Evolutionary conservation across 2,329 filamentous ascomycete species (phyloP), one percentile per base, ranked within the genome.

Genomic region (Alternaria sp.): DNA sequence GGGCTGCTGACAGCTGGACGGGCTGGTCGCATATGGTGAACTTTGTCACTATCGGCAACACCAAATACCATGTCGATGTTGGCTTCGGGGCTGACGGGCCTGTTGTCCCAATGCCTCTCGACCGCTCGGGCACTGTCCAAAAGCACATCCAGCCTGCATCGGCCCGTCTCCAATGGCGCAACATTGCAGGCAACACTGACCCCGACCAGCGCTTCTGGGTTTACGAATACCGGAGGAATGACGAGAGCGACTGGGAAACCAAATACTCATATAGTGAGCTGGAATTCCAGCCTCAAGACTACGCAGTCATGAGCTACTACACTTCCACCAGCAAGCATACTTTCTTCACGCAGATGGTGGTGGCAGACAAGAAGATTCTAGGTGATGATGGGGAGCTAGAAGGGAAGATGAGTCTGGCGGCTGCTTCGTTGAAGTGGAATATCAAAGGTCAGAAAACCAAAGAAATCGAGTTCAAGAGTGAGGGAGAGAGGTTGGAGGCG

Each of bases 181-280:
- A 77, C 51, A 73, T 81, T 26, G 58, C 72, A 3, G 74, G 57
- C 1, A 78, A 76, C 47, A 75, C 69, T 2, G 79, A 81, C 46
- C 66, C 71, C 6, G 70, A 74, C 28, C 81, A 81, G 59, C 78
- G 82, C 21, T 67, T 83, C 5, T 84, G 83, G 82, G 79, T 83
- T 10, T 83, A 80, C 56, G 79, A 83, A 68, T 73, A 75, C 61
- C 72, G 72, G 4, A 70, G 66, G 5, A 68, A 76, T 17, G 72
- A 77, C 0, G 79, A 84, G 0, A 80, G 78, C 50, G 81, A 82
- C 2, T 93, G 90, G 87, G 81, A 84, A 21, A 81, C 86, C 2
- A 86, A 84, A 51, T 92, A 92, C 75, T 87, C 85, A 64, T 93
- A 93, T 75, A 84, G 85, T 13, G 79, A 80, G 67, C 64, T 80